phyloP scores from a whole-genome alignment of 805 yeast genomes.

The Starmerella lactis-condensi region DNA sequence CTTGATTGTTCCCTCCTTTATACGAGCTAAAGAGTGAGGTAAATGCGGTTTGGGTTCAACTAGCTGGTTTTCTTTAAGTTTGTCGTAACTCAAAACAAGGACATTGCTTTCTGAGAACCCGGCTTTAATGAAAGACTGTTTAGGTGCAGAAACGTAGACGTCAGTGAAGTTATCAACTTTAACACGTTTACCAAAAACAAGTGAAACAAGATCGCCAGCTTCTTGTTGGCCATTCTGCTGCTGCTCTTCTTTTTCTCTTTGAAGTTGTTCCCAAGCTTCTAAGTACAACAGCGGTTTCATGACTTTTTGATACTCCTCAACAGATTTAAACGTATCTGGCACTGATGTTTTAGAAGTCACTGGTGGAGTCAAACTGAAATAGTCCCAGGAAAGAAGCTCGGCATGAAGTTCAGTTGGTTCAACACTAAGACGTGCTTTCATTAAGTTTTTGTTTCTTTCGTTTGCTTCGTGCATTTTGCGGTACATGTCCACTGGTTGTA shows the following conservation, averaged over 20 bases:
- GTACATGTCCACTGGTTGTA: background rate
- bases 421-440: conserved; percentile 63
- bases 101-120: conserved; percentile 60
- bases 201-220: conserved; percentile 40
- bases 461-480: conserved; percentile 15
- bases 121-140: conserved; percentile 31
- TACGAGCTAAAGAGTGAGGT: conserved; percentile 57
- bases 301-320: conserved; percentile 45
- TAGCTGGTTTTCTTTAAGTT: conserved; percentile 19
- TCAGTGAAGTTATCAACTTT: conserved; percentile 77
- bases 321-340: conserved; percentile 36
- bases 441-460: conserved; percentile 49
- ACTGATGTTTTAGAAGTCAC: conserved; percentile 28
- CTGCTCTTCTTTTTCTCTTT: conserved; percentile 43
- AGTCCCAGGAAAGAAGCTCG: conserved; percentile 61
- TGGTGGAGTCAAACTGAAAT: conserved; percentile 37
- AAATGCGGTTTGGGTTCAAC: conserved; percentile 1
- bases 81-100: conserved; percentile 41
- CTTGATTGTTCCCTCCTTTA: conserved; percentile 31
- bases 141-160: conserved; percentile 54
- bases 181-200: conserved; percentile 61
- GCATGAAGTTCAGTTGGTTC: conserved; percentile 58
- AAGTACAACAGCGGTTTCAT: conserved; percentile 67
- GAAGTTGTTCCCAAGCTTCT: conserved; percentile 88
- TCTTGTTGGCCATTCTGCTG: conserved; percentile 11